Evolutionary conservation across 495 filamentous ascomycete genomes (phyloP).

Genomic region (Halenospora varia): DNA sequence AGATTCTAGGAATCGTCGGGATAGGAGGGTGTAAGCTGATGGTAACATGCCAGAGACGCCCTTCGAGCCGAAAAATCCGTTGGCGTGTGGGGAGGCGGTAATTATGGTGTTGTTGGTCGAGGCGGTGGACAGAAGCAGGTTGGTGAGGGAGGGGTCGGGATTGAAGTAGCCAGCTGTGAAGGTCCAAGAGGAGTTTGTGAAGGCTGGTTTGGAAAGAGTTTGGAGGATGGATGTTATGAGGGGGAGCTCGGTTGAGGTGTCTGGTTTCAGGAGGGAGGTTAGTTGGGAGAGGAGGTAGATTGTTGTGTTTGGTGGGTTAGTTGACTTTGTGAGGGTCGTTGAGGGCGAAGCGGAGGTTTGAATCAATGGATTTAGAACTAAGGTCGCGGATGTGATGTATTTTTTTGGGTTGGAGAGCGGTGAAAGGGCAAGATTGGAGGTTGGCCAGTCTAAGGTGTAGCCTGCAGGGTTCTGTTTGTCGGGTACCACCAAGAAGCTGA

Average conservation of each 20-base stretch:
- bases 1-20: constrained; percentile 72
- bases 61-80: constrained; percentile 89
- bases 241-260: constrained; percentile 85
- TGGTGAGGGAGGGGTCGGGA: constrained; percentile 75
- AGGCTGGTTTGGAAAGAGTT: constrained; percentile 55
- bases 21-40: constrained; percentile 84
- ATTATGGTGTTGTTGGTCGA: constrained; percentile 72
- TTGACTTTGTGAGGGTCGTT: constrained; percentile 17
- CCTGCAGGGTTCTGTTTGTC: constrained; percentile 50
- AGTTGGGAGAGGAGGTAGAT: constrained; percentile 86
- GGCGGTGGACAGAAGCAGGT: constrained; percentile 68
- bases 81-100: constrained; percentile 90
- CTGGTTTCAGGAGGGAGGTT: constrained; percentile 72
- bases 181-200: constrained; percentile 72
- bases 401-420: constrained; percentile 64
- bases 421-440: constrained; percentile 62
- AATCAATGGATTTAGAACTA: constrained; percentile 61
- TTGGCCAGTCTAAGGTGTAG: constrained; percentile 77
- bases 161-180: constrained; percentile 99
- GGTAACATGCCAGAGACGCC: constrained; percentile 89
- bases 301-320: constrained; percentile 52
- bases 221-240: constrained; percentile 69
- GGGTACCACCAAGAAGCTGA: constrained; percentile 78
- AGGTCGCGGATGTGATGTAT: constrained; percentile 66
- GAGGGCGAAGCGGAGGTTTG: constrained; percentile 35